Evolutionary conservation across 2,329 filamentous ascomycete genomes (phyloP), one percentile per base, ranked within the genome.

Genomic region (Pseudofabraea citricarpa): DNA sequence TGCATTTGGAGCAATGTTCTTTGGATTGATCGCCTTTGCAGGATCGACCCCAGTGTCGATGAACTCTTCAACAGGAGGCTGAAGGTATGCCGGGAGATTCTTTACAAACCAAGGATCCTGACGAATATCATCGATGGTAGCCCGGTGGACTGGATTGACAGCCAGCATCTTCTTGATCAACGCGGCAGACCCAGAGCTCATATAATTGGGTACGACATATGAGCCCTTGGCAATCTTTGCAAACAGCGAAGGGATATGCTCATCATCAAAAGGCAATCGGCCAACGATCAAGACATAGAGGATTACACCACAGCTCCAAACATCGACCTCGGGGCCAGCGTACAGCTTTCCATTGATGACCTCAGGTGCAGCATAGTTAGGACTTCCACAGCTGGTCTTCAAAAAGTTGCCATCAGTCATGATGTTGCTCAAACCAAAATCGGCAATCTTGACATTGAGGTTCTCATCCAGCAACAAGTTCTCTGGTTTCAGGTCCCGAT

Each of bases 321-420:
- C 93, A 63, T 98, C 93, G 27, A 98, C 93, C 66, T 98, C 93
- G 0, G 93, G 91, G 1, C 93, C 93, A 15, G 93, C 93, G 62
- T 98, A 98, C 43, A 97, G 74, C 73, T 97, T 98, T 19, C 93
- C 93, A 43, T 90, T 93, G 60, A 98, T 97, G 48, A 98, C 93
- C 65, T 98, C 93, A 6, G 93, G 93, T 1, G 93, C 93, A 10
- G 93, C 93, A 65, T 98, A 98, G 66, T 98, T 98, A 32, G 93
- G 93, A 61, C 91, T 97, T 41, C 93, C 93, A 59, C 93, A 98
- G 63, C 90, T 97, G 1, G 93, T 98, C 71, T 96, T 97, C 58
- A 98, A 79, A 63, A 98, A 98, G 64, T 98, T 98, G 20, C 93
- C 93, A 63, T 98, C 93, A 0, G 93, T 97, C 93, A 98, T 98